Percentiles rank a stretch among this genome's conserved stretches.
phyloP scores from a whole-genome alignment of 75 land plant species.

The Cryptomeria japonica region DNA sequence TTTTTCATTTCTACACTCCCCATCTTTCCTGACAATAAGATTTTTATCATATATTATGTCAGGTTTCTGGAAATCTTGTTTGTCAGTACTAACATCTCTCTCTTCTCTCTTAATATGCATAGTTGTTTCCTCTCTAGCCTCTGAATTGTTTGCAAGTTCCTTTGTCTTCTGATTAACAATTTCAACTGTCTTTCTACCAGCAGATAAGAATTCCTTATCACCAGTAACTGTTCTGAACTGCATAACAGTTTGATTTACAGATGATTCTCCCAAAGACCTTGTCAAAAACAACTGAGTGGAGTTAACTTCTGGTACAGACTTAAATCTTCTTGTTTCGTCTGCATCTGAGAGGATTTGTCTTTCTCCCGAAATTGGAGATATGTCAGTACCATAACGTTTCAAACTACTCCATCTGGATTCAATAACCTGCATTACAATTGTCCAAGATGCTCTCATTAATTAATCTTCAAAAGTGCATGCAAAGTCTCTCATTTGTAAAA shows the following conservation, averaged over 20 bases:
- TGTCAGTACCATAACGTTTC: background rate
- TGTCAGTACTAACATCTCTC: conserved; percentile 17
- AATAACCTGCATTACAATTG: background rate
- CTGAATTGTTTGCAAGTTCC: background rate
- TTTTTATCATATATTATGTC: conserved; percentile 65
- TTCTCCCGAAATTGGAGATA: background rate
- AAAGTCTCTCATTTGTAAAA: background rate
- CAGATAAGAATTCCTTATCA: background rate
- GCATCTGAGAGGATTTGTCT: background rate
- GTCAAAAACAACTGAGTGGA: background rate
- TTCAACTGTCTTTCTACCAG: background rate
- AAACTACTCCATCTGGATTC: background rate
- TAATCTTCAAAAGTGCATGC: conserved; percentile 4
- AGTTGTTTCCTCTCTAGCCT: background rate
- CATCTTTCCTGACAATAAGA: conserved; percentile 50
- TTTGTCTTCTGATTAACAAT: background rate
- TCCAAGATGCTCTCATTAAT: background rate
- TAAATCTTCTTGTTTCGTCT: background rate
- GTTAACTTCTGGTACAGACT: background rate
- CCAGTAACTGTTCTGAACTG: background rate
- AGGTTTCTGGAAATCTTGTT: conserved; percentile 26
- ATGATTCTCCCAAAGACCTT: background rate
- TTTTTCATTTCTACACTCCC: background rate
- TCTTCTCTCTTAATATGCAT: conserved; percentile 10
- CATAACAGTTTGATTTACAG: background rate